phyloP scores from a whole-genome alignment of 805 yeast species.

The Saturnispora sanitii region DNA sequence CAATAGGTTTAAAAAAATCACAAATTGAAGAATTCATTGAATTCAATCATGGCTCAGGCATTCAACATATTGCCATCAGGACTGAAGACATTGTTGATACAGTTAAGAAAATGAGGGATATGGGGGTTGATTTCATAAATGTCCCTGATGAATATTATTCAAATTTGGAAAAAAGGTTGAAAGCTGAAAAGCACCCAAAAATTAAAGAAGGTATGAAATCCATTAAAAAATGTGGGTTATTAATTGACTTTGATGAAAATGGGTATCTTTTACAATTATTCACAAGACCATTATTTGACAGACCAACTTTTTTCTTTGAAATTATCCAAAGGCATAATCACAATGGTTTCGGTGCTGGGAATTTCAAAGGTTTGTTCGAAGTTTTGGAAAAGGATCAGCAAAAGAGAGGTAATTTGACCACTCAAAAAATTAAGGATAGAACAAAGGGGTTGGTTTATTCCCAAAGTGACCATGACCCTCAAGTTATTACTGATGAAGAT shows the following conservation, averaged over 20 bases:
- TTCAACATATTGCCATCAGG: conserved; percentile 70
- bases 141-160: conserved; percentile 52
- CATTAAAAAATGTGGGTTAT: conserved; percentile 43
- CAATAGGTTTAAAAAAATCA: conserved; percentile 50
- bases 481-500: background rate
- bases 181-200: conserved; percentile 26
- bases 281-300: conserved; percentile 62
- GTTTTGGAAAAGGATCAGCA: conserved; percentile 71
- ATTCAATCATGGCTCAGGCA: conserved; percentile 70
- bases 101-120: conserved; percentile 39
- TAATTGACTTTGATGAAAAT: conserved; percentile 67
- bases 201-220: conserved; percentile 44
- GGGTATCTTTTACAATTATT: conserved; percentile 78
- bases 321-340: conserved; percentile 72
- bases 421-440: conserved; percentile 11
- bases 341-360: conserved; percentile 84
- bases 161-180: conserved; percentile 37
- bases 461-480: background rate
- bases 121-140: conserved; percentile 63
- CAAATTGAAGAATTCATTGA: conserved; percentile 79
- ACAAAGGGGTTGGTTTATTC: background rate
- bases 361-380: conserved; percentile 73
- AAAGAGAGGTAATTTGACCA: conserved; percentile 50
- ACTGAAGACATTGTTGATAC: conserved; percentile 53
- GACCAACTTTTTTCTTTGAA: conserved; percentile 79